Evolutionary conservation across 257 asterid genomes (phyloP).

Genomic region (Coffea canephora): DNA sequence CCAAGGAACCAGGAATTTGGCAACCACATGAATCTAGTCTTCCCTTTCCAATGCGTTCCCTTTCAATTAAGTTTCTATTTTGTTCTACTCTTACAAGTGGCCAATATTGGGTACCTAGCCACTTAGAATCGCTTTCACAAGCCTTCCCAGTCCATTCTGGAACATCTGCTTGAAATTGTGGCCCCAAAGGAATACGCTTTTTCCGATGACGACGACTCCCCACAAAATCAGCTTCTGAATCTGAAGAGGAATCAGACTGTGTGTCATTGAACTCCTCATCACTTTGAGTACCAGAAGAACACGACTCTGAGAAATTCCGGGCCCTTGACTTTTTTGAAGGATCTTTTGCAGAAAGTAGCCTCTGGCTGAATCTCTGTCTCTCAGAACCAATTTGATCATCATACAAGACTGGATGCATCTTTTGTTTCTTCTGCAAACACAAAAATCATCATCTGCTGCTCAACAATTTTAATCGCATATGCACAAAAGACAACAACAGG

Average conservation of each 20-base stretch:
- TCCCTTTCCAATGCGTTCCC: slow-evolving; percentile 45
- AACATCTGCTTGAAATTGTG: slow-evolving; percentile 14
- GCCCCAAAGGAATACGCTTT: slow-evolving; percentile 16
- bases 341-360: slow-evolving; percentile 57
- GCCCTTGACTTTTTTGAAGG: slow-evolving; percentile 30
- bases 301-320: background rate
- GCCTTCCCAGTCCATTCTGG: slow-evolving; percentile 25
- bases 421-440: slow-evolving; percentile 65
- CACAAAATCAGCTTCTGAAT: background rate
- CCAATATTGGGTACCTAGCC: slow-evolving; percentile 41
- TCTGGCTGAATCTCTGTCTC: slow-evolving; percentile 65
- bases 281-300: slow-evolving; percentile 14
- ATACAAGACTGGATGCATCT: slow-evolving; percentile 84
- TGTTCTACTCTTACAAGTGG: slow-evolving; percentile 33
- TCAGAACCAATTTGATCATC: slow-evolving; percentile 50
- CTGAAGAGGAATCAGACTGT: slow-evolving; percentile 11
- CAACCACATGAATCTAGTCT: slow-evolving; percentile 45
- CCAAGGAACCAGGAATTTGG: slow-evolving; percentile 32
- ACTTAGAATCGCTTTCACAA: slow-evolving; percentile 45
- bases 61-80: slow-evolving; percentile 33
- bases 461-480: background rate
- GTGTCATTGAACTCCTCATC: slow-evolving; percentile 10
- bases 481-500: background rate
- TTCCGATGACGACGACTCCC: slow-evolving; percentile 1
- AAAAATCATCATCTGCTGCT: background rate